Base-by-base conservation (phyloP, 305 asterid species). In the Galium porrigens region DNA sequence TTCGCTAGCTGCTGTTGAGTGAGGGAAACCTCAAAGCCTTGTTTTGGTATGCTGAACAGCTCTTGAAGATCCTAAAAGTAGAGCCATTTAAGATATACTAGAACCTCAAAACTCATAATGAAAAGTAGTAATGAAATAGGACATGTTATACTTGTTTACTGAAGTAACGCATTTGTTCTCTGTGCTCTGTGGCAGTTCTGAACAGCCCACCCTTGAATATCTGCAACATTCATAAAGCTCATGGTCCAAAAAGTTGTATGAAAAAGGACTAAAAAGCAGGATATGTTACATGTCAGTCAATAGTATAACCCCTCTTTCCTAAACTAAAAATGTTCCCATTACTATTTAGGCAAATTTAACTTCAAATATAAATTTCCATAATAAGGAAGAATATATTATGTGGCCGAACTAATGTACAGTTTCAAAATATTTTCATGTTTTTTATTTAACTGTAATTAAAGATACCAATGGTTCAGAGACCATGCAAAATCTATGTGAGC, bases 151-250 rank as follows among this genome's bases (percentile, higher is more conserved):
- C 98, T 83, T 82, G 95, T 82, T 84, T 90, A 75, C 96, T 91
- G 80, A 91, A 89, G 74, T 91, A 89, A 49, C 96, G 92, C 54
- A 80, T 79, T 70, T 89, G 96, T 71, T 91, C 95, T 85, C 85
- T 91, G 73, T 84, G 89, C 72, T 91, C 96, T 17, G 98, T 91
- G 44, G 96, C 98, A 73, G 90, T 86, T 85, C 85, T 89, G 83
- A 91, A 91, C 73, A 91, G 83, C 54, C 98, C 98, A 33, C 96
- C 98, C 77, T 91, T 91, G 80, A 76, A 91, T 71, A 91, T 90
- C 98, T 91, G 87, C 46, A 70, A 46, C 71, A 44, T 15, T 6
- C 14, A 63, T 25, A 41, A 36, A 18, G 48, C 30, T 55, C 20
- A 14, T 15, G 32, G 32, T 32, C 62, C 4, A 3, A 51, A 33